Evolutionary conservation across 441 rosid genomes (phyloP), one percentile per base, ranked within the genome.

Genomic region (Mallotus japonicus): DNA sequence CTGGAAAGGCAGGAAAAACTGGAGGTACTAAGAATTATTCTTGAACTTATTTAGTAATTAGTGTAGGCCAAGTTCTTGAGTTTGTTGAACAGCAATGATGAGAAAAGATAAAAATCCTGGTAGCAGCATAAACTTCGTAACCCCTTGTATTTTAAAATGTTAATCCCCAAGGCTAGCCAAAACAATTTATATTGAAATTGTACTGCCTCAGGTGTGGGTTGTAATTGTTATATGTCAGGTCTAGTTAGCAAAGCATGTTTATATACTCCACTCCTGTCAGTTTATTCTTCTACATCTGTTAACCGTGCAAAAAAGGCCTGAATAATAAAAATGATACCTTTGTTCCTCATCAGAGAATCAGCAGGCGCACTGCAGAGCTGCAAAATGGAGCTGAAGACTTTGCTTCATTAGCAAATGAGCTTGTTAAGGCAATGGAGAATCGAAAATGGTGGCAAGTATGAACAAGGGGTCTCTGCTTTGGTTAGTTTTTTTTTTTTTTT

Each of bases 321-420:
- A 32, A 13, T 73, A 58, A 17, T 61, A n/a, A n/a, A n/a, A 60
- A 73, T 28, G 2, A 24, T 70, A 20, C 61, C 22, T 71, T 71
- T 55, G 37, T 1, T 34, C 58, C 75, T 50, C 65, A 65, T 65
- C 87, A 89, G 95, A 85, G 80, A 83, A 85, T 88, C 73, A 84
- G 76, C 79, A 72, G 70, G 72, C 88, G 86, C 54, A 84, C 95
- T 4, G 92, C 80, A 57, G 90, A 90, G 77, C 81, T 90, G 79
- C 86, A 82, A 76, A 85, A 77, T 4, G 88, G 84, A 57, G 90
- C 95, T 28, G 91, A 90, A 78, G 86, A 88, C 80, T 87, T 85
- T 51, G 90, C 92, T 57, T 87, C 91, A 66, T 68, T 90, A 69
- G 89, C 91, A 67, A 74, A 87, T 80, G 95, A 88, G 77, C 91